Base-by-base conservation (phyloP, 1,139 yeast genomes). In the Scheffersomyces quercinus region DNA sequence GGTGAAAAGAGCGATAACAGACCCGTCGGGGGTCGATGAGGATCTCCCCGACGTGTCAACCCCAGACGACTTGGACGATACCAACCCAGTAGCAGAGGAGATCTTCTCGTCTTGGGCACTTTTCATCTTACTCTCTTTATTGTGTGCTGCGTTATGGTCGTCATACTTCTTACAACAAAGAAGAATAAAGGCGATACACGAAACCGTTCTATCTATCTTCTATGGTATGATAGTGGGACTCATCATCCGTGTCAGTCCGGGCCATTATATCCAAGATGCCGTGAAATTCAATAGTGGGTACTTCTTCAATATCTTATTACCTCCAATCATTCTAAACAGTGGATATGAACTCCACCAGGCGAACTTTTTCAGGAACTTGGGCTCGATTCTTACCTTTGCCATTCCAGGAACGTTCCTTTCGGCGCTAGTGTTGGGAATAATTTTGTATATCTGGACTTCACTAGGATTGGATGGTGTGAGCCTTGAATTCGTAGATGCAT, bases 51-150 rank as follows among this genome's bases (percentile, higher is more conserved):
- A 76, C 40, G 57, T 70, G 24, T 65, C 79, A 12, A 53, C 74
- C 37, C 77, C 86, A 0, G 88, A 80, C 45, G 84, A 80, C 39
- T 54, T 66, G 36, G 82, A 81, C 12, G 83, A 80, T 29, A 76
- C 84, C n/a, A 89, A 88, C 58, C 97, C 98, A 0, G 88, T 90
- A n/a, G 84, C 95, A 2, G 97, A 93, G 56, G 99, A 93, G 64
- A 90, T 93, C 56, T 93, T 90, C 63, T 86, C 96, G 8, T 88
- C 97, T 0, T 95, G 99, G 99, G 98, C 99, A 0, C 70, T 95
- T 34, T 91, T 90, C 65, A 95, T 95, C 47, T 75, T 93, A 51
- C 68, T 95, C 42, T 79, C 88, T 46, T 74, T 95, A 40, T 72
- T 95, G 41, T 87, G 95, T 50, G 79, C 90, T 8, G 97, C 99